These are phyloP conservation scores for Russula lepida DNA, from an alignment of 768 basidiomycete species.

Conservation along the genomic window DNA sequence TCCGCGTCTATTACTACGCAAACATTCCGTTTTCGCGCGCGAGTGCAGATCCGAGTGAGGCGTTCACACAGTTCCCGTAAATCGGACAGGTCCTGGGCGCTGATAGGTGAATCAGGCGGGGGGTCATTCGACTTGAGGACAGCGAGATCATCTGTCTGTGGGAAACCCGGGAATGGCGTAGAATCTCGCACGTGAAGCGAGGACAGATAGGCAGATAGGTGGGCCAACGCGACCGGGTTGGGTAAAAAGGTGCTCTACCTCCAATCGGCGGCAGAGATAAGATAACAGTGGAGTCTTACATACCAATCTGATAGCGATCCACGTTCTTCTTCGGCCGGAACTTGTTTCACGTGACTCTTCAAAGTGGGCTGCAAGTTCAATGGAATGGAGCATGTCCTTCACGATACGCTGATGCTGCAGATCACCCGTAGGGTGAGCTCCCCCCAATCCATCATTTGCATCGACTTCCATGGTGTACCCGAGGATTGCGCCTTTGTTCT, in stretches of 20 bases:
- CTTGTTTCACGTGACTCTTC: constrained; percentile 39
- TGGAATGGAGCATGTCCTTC: constrained; percentile 64
- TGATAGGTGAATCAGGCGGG: constrained; percentile 30
- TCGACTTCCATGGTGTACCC: constrained; percentile 85
- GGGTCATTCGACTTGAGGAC: constrained; percentile 31
- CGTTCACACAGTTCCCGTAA: constrained; percentile 56
- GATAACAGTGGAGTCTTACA: constrained; percentile 23
- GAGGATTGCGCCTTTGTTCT: constrained; percentile 69
- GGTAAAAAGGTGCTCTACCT: constrained; percentile 72
- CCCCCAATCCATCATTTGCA: constrained; percentile 40
- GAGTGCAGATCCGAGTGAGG: constrained; percentile 54
- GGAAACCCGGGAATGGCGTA: constrained; percentile 63
- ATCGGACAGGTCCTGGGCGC: constrained; percentile 47
- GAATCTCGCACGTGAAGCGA: constrained; percentile 21
- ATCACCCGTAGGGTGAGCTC: constrained; percentile 21
- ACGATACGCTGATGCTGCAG: constrained; percentile 55
- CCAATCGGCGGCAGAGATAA: no score
- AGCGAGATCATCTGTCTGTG: constrained; percentile 49
- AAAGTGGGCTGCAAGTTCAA: constrained; percentile 75
- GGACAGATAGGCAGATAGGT: constrained; percentile 52
- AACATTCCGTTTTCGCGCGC: constrained; percentile 53
- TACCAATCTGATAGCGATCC: constrained; percentile 83
- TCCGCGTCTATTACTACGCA: constrained; percentile 81
- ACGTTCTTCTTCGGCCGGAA: constrained; percentile 54
- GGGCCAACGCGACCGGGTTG: constrained; percentile 49